A percentile compares a stretch with the other conserved stretches of the same genome.
phyloP scores from a whole-genome alignment of 306 rosid genomes.

The Carpinus fangiana region DNA sequence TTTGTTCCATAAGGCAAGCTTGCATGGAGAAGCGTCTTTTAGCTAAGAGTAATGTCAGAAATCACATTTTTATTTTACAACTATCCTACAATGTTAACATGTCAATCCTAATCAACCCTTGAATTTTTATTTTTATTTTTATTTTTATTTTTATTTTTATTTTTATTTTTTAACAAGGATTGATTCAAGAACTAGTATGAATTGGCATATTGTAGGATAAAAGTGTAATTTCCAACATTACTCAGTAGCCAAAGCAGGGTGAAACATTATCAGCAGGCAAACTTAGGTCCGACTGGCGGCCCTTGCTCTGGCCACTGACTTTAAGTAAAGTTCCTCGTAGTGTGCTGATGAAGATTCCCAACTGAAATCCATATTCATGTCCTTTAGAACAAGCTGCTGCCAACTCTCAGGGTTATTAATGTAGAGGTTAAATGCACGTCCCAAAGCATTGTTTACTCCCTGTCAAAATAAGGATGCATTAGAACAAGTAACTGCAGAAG shows the following conservation, averaged over 20 bases:
- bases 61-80: too few species aligned
- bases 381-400: slow-evolving; percentile 81
- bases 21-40: slow-evolving; percentile 12
- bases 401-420: slow-evolving; percentile 53
- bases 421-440: slow-evolving; percentile 65
- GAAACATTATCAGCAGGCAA: not conserved
- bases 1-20: not conserved
- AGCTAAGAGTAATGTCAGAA: not conserved
- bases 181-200: too few species aligned
- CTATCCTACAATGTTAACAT: too few species aligned
- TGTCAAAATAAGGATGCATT: slow-evolving; percentile 33
- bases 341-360: slow-evolving; percentile 87
- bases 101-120: too few species aligned
- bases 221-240: too few species aligned
- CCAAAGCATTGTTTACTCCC: slow-evolving; percentile 67
- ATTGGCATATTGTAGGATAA: too few species aligned
- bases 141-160: too few species aligned
- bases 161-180: too few species aligned
- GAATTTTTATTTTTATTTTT: too few species aligned
- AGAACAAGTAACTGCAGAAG: slow-evolving; percentile 15
- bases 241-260: not conserved
- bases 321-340: slow-evolving; percentile 83
- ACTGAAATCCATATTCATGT: slow-evolving; percentile 83
- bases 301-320: slow-evolving; percentile 68
- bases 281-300: slow-evolving; percentile 38